Conservation (phyloP, 164 flowering plant species). For the Tetracentron sinense region DNA sequence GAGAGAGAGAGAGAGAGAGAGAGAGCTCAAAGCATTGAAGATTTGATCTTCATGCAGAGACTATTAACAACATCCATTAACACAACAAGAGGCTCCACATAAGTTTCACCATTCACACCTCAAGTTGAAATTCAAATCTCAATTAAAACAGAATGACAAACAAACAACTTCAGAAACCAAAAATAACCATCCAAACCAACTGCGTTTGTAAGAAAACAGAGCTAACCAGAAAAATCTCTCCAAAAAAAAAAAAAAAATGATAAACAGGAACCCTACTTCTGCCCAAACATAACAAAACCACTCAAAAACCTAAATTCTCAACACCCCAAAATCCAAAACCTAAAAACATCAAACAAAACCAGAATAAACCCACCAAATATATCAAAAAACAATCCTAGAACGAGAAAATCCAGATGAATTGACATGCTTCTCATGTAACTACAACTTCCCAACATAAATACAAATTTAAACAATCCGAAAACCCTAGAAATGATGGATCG, state of each 20-base stretch:
- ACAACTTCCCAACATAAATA: no score
- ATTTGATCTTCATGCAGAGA: no score
- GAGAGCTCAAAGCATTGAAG: no score
- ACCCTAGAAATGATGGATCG: not conserved
- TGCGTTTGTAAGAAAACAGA: not conserved
- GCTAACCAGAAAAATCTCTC: no score
- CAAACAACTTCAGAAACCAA: not conserved
- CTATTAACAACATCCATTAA: not conserved
- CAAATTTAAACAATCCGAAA: not conserved
- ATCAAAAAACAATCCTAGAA: not conserved
- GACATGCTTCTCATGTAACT: not conserved
- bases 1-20: no score
- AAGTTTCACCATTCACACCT: not conserved
- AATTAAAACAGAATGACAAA: not conserved
- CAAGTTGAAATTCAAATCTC: conserved; percentile 2
- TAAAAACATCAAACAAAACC: not conserved
- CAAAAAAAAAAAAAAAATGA: no score
- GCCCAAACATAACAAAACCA: no score
- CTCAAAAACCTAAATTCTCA: conserved; percentile 4
- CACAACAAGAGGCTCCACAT: not conserved
- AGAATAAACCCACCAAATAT: not conserved
- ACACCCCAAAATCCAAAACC: not conserved
- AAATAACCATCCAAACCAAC: not conserved
- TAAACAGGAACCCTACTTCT: no score
- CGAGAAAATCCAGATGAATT: not conserved